Percentiles rank a stretch among this genome's conserved stretches.
Conservation (phyloP, 164 flowering plant genomes). For the Warburgia ugandensis region DNA sequence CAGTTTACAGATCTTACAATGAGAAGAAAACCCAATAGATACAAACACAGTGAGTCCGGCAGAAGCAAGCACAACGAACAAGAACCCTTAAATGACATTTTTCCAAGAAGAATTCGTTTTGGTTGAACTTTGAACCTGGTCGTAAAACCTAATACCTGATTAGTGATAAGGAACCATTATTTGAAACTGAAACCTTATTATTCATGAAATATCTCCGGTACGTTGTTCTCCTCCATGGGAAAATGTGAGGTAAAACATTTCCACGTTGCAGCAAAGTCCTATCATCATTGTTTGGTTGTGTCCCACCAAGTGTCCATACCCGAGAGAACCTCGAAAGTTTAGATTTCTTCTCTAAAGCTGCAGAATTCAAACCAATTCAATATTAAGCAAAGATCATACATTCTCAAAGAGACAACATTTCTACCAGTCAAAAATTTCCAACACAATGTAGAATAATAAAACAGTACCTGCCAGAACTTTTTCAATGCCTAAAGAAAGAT, state of each 20-base stretch:
- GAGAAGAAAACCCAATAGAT: no score
- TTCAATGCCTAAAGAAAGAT: no score
- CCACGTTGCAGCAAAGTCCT: no score
- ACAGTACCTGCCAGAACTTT: no score
- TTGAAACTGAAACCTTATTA: slow-evolving; percentile 18
- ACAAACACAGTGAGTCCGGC: no score
- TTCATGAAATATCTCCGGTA: slow-evolving; percentile 34
- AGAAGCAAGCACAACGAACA: slow-evolving; percentile 1
- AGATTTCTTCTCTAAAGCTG: slow-evolving; percentile 28
- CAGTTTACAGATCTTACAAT: not conserved
- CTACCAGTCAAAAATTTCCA: no score
- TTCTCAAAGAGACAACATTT: no score
- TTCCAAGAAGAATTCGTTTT: no score
- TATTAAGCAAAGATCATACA: not conserved
- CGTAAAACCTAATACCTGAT: slow-evolving; percentile 32
- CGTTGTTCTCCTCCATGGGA: slow-evolving; percentile 74
- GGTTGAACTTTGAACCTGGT: not conserved
- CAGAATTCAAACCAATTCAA: slow-evolving; percentile 12
- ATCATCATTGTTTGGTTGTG: slow-evolving; percentile 24
- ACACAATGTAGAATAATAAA: no score
- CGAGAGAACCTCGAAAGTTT: slow-evolving; percentile 40
- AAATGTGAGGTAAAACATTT: slow-evolving; percentile 39
- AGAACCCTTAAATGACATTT: not conserved
- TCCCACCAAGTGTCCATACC: slow-evolving; percentile 60
- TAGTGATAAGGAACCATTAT: slow-evolving; percentile 31